Evolutionary conservation across 768 basidiomycete species (phyloP).

Genomic region (Glaciozyma martinii): DNA sequence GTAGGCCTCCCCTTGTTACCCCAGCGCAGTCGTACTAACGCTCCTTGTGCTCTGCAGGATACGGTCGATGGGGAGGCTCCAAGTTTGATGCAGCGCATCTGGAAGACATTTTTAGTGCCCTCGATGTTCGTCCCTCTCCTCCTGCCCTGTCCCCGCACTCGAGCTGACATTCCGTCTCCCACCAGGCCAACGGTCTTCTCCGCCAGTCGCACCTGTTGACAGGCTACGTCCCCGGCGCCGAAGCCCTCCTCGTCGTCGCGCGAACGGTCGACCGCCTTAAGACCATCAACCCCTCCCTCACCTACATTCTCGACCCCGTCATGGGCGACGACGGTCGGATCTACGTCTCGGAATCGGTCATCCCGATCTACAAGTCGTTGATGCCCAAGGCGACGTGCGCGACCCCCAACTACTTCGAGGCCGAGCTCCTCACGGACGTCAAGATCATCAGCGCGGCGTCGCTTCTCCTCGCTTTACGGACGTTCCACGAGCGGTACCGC

Average conservation of each 20-base stretch:
- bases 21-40: slow-evolving; percentile 1
- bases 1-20: background rate
- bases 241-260: slow-evolving; percentile 60
- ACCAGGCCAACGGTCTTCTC: slow-evolving; percentile 56
- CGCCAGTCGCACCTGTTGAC: slow-evolving; percentile 66
- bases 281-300: slow-evolving; percentile 50
- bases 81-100: slow-evolving; percentile 71
- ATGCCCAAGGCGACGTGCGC: slow-evolving; percentile 63
- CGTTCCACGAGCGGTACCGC: slow-evolving; percentile 63
- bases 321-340: slow-evolving; percentile 83
- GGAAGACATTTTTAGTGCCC: slow-evolving; percentile 57
- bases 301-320: slow-evolving; percentile 91
- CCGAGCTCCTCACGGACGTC: slow-evolving; percentile 73
- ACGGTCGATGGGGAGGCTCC: slow-evolving; percentile 69
- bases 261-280: slow-evolving; percentile 57
- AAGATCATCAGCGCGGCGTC: slow-evolving; percentile 59
- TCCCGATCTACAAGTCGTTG: slow-evolving; percentile 66
- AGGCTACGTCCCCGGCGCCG: slow-evolving; percentile 81
- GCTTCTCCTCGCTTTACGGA: slow-evolving; percentile 57
- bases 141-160: background rate
- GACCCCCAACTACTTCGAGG: slow-evolving; percentile 97
- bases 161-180: background rate
- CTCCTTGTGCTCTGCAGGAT: slow-evolving; percentile 49
- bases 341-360: slow-evolving; percentile 77
- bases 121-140: slow-evolving; percentile 45